phyloP scores from a whole-genome alignment of 345 rosid genomes.

The Reutealis trisperma region DNA sequence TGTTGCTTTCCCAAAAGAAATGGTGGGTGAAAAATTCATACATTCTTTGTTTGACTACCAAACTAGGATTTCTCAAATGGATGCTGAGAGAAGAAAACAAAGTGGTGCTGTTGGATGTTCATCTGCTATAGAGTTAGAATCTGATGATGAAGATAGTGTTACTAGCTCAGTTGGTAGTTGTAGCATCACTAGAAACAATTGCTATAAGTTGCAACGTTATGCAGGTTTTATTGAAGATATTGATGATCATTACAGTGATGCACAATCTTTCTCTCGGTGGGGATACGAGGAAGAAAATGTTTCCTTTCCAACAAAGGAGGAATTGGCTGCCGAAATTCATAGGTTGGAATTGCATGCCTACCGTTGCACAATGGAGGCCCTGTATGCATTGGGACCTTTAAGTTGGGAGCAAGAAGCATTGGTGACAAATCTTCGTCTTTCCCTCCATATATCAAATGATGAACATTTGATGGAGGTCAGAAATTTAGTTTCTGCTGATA shows the following conservation, averaged over 20 bases:
- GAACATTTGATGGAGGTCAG: conserved; percentile 41
- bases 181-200: conserved; percentile 9
- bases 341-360: conserved; percentile 27
- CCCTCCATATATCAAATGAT: conserved; percentile 28
- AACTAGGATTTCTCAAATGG: conserved; percentile 38
- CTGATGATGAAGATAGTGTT: conserved; percentile 36
- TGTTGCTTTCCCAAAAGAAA: conserved; percentile 40
- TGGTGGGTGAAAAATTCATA: conserved; percentile 33
- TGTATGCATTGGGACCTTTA: conserved; percentile 25
- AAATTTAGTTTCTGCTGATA: conserved; percentile 62
- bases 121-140: conserved; percentile 20
- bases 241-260: conserved; percentile 35
- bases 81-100: conserved; percentile 41
- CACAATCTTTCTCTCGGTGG: conserved; percentile 19
- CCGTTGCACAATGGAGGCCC: conserved; percentile 22
- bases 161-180: conserved; percentile 41
- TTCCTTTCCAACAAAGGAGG: conserved; percentile 34
- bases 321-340: conserved; percentile 22
- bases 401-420: conserved; percentile 28
- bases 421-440: conserved; percentile 22
- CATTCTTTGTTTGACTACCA: conserved; percentile 37
- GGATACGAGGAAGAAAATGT: conserved; percentile 30
- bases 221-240: conserved; percentile 37
- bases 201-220: conserved; percentile 19
- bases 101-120: conserved; percentile 31